These are phyloP conservation scores for Pholiota conissans DNA, from an alignment of 768 basidiomycete species.

Conservation along the genomic window DNA sequence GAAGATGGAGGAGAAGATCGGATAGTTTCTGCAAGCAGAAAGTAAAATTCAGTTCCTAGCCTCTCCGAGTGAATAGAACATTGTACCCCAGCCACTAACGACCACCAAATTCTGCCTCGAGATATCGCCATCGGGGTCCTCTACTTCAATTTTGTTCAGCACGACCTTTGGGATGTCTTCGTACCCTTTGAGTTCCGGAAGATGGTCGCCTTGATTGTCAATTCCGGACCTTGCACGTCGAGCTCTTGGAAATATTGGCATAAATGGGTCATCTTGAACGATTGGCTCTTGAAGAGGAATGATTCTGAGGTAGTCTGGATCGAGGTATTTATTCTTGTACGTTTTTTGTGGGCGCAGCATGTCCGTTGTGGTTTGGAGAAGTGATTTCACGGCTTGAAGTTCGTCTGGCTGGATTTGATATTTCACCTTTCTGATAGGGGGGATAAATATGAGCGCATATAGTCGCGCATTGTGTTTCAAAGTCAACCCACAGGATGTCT, in stretches of 20 bases:
- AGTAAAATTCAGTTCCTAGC: neutral
- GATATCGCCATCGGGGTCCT: slow-evolving; percentile 42
- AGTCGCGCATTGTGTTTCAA: neutral
- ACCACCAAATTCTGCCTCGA: slow-evolving; percentile 53
- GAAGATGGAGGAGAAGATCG: slow-evolving; percentile 42
- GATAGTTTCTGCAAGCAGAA: slow-evolving; percentile 31
- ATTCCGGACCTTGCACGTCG: slow-evolving; percentile 19
- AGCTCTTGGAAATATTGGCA: slow-evolving; percentile 45
- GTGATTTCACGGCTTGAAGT: slow-evolving; percentile 14
- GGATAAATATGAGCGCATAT: slow-evolving; percentile 1
- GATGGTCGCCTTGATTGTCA: neutral
- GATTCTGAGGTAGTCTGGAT: slow-evolving; percentile 16
- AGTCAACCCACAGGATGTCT: slow-evolving; percentile 23
- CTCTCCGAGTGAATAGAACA: neutral
- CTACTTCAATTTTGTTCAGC: slow-evolving; percentile 14
- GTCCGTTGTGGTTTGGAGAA: slow-evolving; percentile 19
- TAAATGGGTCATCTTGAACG: slow-evolving; percentile 21
- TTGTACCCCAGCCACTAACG: slow-evolving; percentile 68
- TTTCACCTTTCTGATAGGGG: slow-evolving; percentile 19
- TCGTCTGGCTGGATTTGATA: slow-evolving; percentile 28
- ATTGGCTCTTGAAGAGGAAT: neutral
- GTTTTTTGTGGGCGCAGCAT: slow-evolving; percentile 19
- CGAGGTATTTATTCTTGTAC: slow-evolving; percentile 27
- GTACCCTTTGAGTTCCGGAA: slow-evolving; percentile 11
- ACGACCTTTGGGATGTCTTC: slow-evolving; percentile 6